Conservation (phyloP, 192 early-diverging fungal species). For the Nowakowskiella sp. region DNA sequence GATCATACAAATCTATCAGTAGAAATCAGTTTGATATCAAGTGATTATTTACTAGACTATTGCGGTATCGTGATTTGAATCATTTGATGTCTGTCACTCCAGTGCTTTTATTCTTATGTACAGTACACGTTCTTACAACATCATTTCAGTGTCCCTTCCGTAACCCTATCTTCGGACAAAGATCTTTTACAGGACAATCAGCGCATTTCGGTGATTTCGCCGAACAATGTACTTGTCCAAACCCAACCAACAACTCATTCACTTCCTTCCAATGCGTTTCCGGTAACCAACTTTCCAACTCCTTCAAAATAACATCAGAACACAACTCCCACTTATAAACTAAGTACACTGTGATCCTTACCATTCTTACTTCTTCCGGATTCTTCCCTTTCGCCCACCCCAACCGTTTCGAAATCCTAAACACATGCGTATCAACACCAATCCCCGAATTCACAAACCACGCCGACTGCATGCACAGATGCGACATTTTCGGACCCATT, state of each 20-base stretch:
- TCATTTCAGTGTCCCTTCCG: slow-evolving; percentile 1
- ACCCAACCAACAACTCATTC: slow-evolving; percentile 85
- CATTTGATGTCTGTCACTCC: too few species aligned
- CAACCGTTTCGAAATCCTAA: slow-evolving; percentile 79
- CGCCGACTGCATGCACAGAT: slow-evolving; percentile 72
- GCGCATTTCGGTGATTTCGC: slow-evolving; percentile 67
- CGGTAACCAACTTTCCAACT: slow-evolving; percentile 75
- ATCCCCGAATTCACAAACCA: slow-evolving; percentile 80
- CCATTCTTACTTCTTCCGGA: slow-evolving; percentile 74
- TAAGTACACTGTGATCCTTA: not conserved
- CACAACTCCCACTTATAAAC: not conserved
- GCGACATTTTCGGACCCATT: slow-evolving; percentile 93
- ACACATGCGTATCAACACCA: slow-evolving; percentile 93
- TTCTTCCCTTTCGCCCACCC: slow-evolving; percentile 76
- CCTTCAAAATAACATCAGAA: slow-evolving; percentile 18
- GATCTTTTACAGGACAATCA: slow-evolving; percentile 67
- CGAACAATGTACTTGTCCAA: slow-evolving; percentile 76
- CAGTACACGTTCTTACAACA: slow-evolving; percentile 1
- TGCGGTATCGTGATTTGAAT: too few species aligned
- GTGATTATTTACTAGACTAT: too few species aligned
- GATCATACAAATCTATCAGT: too few species aligned
- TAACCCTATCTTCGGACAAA: slow-evolving; percentile 43
- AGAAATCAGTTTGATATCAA: too few species aligned
- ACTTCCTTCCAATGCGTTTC: slow-evolving; percentile 75
- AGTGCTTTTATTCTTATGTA: not conserved